Evolutionary conservation across 2,329 filamentous ascomycete species (phyloP).

Genomic region (Coniochaeta prunicola): DNA sequence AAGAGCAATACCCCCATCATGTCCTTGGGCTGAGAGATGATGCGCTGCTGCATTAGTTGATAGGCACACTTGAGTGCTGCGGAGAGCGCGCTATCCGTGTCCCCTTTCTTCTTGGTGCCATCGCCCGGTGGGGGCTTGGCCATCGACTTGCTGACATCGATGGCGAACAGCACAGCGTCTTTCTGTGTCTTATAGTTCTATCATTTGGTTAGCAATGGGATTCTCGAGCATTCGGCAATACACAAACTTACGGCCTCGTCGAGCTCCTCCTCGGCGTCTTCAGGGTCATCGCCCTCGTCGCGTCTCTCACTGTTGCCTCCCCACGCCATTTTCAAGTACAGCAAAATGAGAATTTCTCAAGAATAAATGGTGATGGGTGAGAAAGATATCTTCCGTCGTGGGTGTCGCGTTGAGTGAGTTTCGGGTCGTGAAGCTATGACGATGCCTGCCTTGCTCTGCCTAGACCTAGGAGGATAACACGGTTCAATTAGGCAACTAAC

Average conservation of each 20-base stretch:
- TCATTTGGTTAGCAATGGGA: constrained; percentile 6
- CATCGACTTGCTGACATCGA: constrained; percentile 89
- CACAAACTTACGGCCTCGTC: constrained; percentile 19
- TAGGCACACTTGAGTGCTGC: constrained; percentile 93
- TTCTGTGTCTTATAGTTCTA: constrained; percentile 87
- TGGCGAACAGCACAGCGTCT: constrained; percentile 96
- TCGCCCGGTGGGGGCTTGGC: constrained; percentile 56
- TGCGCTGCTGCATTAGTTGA: constrained; percentile 93
- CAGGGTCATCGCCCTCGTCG: constrained; percentile 48
- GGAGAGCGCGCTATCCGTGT: constrained; percentile 68
- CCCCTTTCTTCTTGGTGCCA: constrained; percentile 70
- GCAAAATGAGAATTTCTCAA: not conserved
- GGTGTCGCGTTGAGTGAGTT: not conserved
- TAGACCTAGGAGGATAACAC: not conserved
- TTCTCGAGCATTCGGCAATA: not conserved
- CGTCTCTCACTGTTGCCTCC: constrained; percentile 37
- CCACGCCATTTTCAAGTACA: constrained; percentile 20
- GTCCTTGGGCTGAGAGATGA: constrained; percentile 92
- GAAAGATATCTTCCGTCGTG: not conserved
- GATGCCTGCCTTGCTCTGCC: not conserved
- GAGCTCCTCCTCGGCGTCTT: constrained; percentile 60
- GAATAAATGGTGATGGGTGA: not conserved
- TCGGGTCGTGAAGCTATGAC: not conserved
- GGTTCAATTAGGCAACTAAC: not conserved
- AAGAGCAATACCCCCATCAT: constrained; percentile 96